A percentile compares a stretch with the other conserved stretches of the same genome.
phyloP scores from a whole-genome alignment of 2,329 filamentous ascomycete genomes.

The Pseudohalonectria lignicola region DNA sequence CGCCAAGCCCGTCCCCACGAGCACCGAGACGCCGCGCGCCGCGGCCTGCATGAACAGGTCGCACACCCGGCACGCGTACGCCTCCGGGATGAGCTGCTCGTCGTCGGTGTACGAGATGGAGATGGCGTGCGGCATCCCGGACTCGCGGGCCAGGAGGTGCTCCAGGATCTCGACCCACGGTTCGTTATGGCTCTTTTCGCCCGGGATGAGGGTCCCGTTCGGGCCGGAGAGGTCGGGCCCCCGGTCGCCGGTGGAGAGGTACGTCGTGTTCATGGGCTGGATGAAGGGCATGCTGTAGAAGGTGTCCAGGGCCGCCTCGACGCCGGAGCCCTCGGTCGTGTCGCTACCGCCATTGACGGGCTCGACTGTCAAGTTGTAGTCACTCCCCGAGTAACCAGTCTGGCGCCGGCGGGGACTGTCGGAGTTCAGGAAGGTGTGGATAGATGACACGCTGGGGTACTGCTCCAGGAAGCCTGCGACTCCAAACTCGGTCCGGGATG shows the following conservation, averaged over 20 bases:
- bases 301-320: constrained; percentile 36
- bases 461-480: constrained; percentile 33
- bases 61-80: constrained; percentile 41
- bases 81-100: constrained; percentile 49
- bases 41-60: constrained; percentile 54
- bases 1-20: constrained; percentile 30
- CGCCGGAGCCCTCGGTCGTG: constrained; percentile 25
- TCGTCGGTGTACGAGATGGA: constrained; percentile 62
- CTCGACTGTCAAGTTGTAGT: constrained; percentile 19
- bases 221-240: constrained; percentile 11
- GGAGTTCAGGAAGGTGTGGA: constrained; percentile 19
- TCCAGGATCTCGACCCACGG: constrained; percentile 55
- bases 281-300: constrained; percentile 34
- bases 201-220: constrained; percentile 16
- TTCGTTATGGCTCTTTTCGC: constrained; percentile 41
- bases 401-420: constrained; percentile 10
- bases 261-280: constrained; percentile 30
- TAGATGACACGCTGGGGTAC: constrained; percentile 31
- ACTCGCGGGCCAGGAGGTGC: constrained; percentile 41
- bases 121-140: constrained; percentile 49
- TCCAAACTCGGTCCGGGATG: constrained; percentile 19
- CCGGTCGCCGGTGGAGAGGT: constrained; percentile 32
- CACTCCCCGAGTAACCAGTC: background rate
- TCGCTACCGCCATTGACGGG: constrained; percentile 34
- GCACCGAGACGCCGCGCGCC: constrained; percentile 53